phyloP scores from a whole-genome alignment of 805 yeast genomes.

The Wickerhamiella vanderwaltii region DNA sequence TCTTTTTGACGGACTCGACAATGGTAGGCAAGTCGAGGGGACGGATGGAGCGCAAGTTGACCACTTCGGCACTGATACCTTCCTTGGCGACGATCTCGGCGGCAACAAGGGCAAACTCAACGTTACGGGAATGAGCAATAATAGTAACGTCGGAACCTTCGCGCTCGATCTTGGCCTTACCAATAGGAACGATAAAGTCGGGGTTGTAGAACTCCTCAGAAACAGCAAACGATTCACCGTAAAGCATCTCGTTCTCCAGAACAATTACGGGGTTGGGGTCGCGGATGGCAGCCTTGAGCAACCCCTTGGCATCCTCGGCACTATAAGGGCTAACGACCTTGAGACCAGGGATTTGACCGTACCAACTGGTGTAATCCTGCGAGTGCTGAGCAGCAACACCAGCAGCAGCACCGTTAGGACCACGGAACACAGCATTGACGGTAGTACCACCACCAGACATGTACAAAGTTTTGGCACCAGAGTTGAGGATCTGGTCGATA shows the following conservation, averaged over 20 bases:
- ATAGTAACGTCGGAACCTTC: conserved; percentile 85
- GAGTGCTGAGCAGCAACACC: conserved; percentile 99
- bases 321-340: conserved; percentile 93
- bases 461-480: conserved; percentile 97
- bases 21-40: conserved; percentile 88
- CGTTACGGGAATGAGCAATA: conserved; percentile 87
- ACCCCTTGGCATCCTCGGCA: conserved; percentile 92
- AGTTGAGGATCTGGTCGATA: conserved; percentile 94
- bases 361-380: conserved; percentile 96
- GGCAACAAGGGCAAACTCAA: conserved; percentile 73
- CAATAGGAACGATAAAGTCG: conserved; percentile 86
- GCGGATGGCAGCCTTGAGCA: conserved; percentile 90
- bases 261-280: conserved; percentile 97
- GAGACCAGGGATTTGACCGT: conserved; percentile 95
- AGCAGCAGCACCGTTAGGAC: conserved; percentile 99
- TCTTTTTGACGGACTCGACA: conserved; percentile 81
- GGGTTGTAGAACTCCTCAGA: conserved; percentile 79
- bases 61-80: conserved; percentile 83
- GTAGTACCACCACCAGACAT: conserved; percentile 99
- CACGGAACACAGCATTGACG: conserved; percentile 95
- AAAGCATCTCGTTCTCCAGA: conserved; percentile 89
- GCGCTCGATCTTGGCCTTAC: conserved; percentile 89
- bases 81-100: conserved; percentile 77
- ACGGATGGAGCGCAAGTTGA: conserved; percentile 92
- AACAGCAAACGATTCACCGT: conserved; percentile 83